Percentiles rank a stretch among this genome's conserved stretches.
Evolutionary conservation across 257 asterid genomes (phyloP).

Genomic region (Striga asiatica): DNA sequence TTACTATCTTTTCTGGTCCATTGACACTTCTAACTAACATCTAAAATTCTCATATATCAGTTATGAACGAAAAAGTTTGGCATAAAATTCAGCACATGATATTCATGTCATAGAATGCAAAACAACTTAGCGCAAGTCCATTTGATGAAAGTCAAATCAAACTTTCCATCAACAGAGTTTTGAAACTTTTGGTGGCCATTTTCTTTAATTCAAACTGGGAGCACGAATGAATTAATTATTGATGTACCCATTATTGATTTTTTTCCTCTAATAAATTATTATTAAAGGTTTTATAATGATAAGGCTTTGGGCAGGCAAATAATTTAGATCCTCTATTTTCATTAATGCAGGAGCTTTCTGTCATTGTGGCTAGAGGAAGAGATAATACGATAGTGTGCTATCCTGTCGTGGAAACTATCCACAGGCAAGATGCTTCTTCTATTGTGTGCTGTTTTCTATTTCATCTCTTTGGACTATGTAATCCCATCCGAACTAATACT

Average conservation of each 20-base stretch:
- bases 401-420: slow-evolving; percentile 89
- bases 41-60: no score
- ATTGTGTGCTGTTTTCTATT: background rate
- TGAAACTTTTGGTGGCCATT: background rate
- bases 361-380: slow-evolving; percentile 87
- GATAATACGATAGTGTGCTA: slow-evolving; percentile 53
- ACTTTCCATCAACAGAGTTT: background rate
- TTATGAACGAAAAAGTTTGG: no score
- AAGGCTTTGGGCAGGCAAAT: background rate
- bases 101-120: background rate
- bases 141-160: background rate
- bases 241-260: background rate
- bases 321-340: slow-evolving; percentile 4
- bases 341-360: slow-evolving; percentile 73
- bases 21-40: background rate
- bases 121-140: background rate
- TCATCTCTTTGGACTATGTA: background rate
- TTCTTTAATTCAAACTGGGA: background rate
- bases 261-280: background rate
- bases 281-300: background rate
- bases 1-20: no score
- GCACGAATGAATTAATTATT: background rate
- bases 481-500: slow-evolving; percentile 1
- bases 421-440: slow-evolving; percentile 38
- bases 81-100: background rate